A percentile compares a stretch with the other conserved stretches of the same genome.
Evolutionary conservation across 352 stramenopile species (phyloP).

Genomic region (Globisporangium heterothallicum): DNA sequence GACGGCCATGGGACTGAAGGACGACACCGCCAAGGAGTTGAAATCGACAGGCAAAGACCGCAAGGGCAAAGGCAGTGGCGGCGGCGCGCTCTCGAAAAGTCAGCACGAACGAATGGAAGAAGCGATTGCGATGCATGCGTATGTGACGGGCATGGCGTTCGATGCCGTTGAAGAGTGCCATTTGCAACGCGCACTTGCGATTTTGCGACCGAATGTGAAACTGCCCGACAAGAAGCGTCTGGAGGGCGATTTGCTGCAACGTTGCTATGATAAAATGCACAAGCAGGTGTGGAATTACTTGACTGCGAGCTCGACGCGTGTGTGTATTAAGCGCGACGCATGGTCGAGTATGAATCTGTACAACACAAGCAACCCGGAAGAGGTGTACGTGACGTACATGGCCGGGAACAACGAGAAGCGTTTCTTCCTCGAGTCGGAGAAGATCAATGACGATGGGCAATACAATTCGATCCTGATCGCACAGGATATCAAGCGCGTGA

Average conservation of each 20-base stretch:
- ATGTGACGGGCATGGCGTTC: slow-evolving; percentile 74
- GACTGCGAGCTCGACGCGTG: slow-evolving; percentile 46
- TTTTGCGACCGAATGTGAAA: slow-evolving; percentile 53
- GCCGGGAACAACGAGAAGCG: slow-evolving; percentile 71
- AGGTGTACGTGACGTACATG: slow-evolving; percentile 76
- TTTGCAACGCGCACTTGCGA: slow-evolving; percentile 50
- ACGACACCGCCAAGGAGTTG: slow-evolving; percentile 41
- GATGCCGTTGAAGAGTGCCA: slow-evolving; percentile 70
- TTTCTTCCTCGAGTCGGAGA: slow-evolving; percentile 79
- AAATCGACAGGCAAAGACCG: slow-evolving; percentile 20
- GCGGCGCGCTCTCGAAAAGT: slow-evolving; percentile 43
- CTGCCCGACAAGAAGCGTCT: slow-evolving; percentile 71
- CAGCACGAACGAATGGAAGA: slow-evolving; percentile 75
- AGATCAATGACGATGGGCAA: slow-evolving; percentile 47
- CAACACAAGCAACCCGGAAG: slow-evolving; percentile 58
- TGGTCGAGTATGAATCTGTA: slow-evolving; percentile 81
- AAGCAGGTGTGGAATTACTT: slow-evolving; percentile 79
- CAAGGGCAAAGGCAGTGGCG: slow-evolving; percentile 30
- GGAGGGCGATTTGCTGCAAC: slow-evolving; percentile 48
- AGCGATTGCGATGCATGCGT: slow-evolving; percentile 76
- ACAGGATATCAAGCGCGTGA: slow-evolving; percentile 79
- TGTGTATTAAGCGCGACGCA: slow-evolving; percentile 75
- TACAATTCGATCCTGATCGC: slow-evolving; percentile 81
- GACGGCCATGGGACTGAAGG: slow-evolving; percentile 42
- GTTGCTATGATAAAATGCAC: slow-evolving; percentile 84